phyloP scores from a whole-genome alignment of 2,329 filamentous ascomycete species.

The Xylariaceae sp. region DNA sequence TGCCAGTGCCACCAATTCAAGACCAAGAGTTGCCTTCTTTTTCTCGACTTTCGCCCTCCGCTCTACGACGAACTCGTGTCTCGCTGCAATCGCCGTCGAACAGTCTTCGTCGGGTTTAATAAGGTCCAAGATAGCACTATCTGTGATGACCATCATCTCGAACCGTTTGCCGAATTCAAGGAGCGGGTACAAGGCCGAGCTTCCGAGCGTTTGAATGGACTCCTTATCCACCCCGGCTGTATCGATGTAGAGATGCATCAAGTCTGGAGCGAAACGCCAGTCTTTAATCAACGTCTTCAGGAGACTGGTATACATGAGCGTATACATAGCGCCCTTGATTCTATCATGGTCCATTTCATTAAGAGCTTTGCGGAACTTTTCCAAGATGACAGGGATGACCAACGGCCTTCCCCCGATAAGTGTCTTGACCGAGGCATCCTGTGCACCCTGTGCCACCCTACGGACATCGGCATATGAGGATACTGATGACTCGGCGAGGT shows the following conservation, averaged over 20 bases:
- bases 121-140: constrained; percentile 62
- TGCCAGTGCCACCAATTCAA: constrained; percentile 73
- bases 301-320: constrained; percentile 80
- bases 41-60: constrained; percentile 73
- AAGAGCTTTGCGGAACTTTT: constrained; percentile 71
- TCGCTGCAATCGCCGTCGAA: constrained; percentile 53
- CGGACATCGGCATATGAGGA: constrained; percentile 93
- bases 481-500: constrained; percentile 83
- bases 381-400: constrained; percentile 82
- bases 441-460: constrained; percentile 84
- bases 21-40: constrained; percentile 73
- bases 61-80: constrained; percentile 67
- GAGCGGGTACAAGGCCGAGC: constrained; percentile 74
- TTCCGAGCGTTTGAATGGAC: constrained; percentile 85
- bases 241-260: constrained; percentile 84
- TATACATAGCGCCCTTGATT: constrained; percentile 93
- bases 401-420: constrained; percentile 82
- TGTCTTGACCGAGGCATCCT: constrained; percentile 88
- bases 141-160: constrained; percentile 78
- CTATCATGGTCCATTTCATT: constrained; percentile 76
- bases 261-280: constrained; percentile 89
- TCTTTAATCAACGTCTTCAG: constrained; percentile 83
- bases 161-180: constrained; percentile 88
- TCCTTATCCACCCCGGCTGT: constrained; percentile 88
- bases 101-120: constrained; percentile 67